These are phyloP conservation scores for Aquilaria sinensis DNA, from an alignment of 345 rosid species.

Conservation along the genomic window DNA sequence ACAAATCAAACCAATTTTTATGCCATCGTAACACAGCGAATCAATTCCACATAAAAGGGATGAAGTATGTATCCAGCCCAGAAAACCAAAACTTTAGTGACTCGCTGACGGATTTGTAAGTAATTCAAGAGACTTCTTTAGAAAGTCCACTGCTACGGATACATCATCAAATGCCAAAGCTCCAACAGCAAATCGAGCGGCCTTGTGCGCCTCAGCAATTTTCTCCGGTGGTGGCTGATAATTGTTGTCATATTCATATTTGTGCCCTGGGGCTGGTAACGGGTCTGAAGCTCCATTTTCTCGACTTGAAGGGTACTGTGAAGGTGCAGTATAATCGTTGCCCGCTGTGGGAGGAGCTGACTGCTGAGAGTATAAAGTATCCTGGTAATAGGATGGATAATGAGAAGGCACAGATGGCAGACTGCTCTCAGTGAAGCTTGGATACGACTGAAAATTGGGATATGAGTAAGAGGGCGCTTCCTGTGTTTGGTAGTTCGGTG, in stretches of 20 bases:
- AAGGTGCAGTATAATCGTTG: slow-evolving; percentile 37
- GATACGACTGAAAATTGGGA: slow-evolving; percentile 89
- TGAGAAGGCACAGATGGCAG: slow-evolving; percentile 66
- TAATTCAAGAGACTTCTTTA: slow-evolving; percentile 80
- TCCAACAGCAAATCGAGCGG: slow-evolving; percentile 97
- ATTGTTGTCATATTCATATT: slow-evolving; percentile 67
- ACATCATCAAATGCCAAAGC: slow-evolving; percentile 96
- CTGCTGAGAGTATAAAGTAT: slow-evolving; percentile 45
- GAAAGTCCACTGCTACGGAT: slow-evolving; percentile 72
- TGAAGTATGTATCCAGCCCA: not conserved
- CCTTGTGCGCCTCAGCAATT: slow-evolving; percentile 89
- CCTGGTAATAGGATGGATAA: slow-evolving; percentile 57
- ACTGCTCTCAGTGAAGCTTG: slow-evolving; percentile 75
- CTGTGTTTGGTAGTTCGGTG: slow-evolving; percentile 50
- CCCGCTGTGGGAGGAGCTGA: slow-evolving; percentile 52
- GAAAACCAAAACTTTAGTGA: slow-evolving; percentile 16
- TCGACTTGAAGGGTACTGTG: slow-evolving; percentile 46
- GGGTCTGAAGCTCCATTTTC: slow-evolving; percentile 45
- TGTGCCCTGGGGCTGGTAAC: slow-evolving; percentile 29
- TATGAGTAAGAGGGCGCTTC: slow-evolving; percentile 48
- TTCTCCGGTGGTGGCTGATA: slow-evolving; percentile 89
- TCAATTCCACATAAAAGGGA: no score
- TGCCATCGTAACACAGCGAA: no score
- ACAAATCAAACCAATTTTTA: slow-evolving; percentile 18
- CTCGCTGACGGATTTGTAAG: slow-evolving; percentile 63